These are phyloP conservation scores for Pythium plurisporium DNA, from an alignment of 352 stramenopile species.

Conservation along the genomic window DNA sequence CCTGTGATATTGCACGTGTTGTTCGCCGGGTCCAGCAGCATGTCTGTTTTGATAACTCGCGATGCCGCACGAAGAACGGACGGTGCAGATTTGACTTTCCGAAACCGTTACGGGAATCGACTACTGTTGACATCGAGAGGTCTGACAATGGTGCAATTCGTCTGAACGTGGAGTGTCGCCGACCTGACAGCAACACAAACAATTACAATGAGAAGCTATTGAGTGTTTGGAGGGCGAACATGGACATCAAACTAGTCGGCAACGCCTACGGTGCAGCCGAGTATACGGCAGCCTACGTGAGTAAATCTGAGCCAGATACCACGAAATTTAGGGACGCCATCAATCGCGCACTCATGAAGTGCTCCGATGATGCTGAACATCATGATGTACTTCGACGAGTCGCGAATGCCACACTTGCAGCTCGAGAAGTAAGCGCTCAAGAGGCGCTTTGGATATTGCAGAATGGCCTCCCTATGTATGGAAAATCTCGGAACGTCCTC, in stretches of 20 bases:
- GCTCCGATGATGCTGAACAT: not conserved
- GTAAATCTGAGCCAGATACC: constrained; percentile 23
- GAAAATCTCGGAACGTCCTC: not conserved
- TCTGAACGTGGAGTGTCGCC: not conserved
- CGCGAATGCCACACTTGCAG: not conserved
- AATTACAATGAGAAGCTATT: constrained; percentile 5
- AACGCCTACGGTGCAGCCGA: constrained; percentile 26
- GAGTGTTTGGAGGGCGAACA: constrained; percentile 19
- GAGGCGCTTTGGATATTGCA: constrained; percentile 1
- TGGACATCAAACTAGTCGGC: constrained; percentile 23
- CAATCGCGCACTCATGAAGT: not conserved
- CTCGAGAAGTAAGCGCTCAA: constrained; percentile 7
- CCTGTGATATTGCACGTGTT: not conserved
- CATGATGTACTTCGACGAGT: not conserved
- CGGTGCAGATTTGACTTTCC: constrained; percentile 5
- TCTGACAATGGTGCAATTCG: not conserved
- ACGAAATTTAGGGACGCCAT: constrained; percentile 13
- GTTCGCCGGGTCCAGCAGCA: constrained; percentile 10
- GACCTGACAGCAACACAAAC: not conserved
- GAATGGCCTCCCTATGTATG: not conserved
- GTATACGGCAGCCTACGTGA: constrained; percentile 26
- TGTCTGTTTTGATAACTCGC: not conserved
- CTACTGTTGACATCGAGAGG: not conserved
- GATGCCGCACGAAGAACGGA: not conserved
- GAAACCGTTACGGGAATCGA: not conserved